These are phyloP conservation scores for Fusarium stilboides DNA, from an alignment of 2,329 filamentous ascomycete species.

Conservation along the genomic window DNA sequence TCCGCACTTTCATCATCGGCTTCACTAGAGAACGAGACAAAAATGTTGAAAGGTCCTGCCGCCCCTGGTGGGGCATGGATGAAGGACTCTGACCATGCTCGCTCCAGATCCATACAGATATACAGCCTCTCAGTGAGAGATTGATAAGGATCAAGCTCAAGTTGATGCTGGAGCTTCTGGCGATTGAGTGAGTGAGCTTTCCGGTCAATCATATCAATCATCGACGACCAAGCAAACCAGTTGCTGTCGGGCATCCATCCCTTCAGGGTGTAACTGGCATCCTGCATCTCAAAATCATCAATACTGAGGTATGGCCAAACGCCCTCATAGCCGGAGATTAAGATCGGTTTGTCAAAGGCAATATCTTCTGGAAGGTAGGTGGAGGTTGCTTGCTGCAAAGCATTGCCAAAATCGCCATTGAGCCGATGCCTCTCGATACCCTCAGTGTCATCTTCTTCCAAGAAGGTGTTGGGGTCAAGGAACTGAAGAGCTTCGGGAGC, in stretches of 20 bases:
- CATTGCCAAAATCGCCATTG: conserved; percentile 5
- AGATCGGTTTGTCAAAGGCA: conserved; percentile 43
- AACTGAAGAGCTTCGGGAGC: conserved; percentile 53
- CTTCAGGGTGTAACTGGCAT: conserved; percentile 59
- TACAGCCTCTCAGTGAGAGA: conserved; percentile 53
- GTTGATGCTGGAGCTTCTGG: conserved; percentile 25
- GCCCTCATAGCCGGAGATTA: conserved; percentile 47
- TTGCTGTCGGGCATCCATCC: conserved; percentile 61
- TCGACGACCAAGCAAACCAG: conserved; percentile 55
- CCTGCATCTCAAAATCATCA: conserved; percentile 56
- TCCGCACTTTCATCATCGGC: conserved; percentile 7
- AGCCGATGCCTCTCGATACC: conserved; percentile 19
- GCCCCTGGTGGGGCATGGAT: conserved; percentile 37
- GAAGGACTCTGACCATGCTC: conserved; percentile 54
- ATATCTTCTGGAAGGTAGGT: conserved; percentile 13
- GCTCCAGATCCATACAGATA: conserved; percentile 64
- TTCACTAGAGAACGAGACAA: conserved; percentile 48
- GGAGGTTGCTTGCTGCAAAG: conserved; percentile 22
- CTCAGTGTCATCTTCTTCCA: conserved; percentile 52
- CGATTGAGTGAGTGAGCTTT: conserved; percentile 35
- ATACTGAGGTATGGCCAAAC: conserved; percentile 53
- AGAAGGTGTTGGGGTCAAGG: conserved; percentile 60
- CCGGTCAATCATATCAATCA: conserved; percentile 51
- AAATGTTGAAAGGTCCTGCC: conserved; percentile 54
- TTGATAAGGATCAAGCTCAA: conserved; percentile 28